Percentiles rank a stretch among this genome's conserved stretches.
Evolutionary conservation across 2,329 filamentous ascomycete genomes (phyloP).

Genomic region (Huntiella omanensis): DNA sequence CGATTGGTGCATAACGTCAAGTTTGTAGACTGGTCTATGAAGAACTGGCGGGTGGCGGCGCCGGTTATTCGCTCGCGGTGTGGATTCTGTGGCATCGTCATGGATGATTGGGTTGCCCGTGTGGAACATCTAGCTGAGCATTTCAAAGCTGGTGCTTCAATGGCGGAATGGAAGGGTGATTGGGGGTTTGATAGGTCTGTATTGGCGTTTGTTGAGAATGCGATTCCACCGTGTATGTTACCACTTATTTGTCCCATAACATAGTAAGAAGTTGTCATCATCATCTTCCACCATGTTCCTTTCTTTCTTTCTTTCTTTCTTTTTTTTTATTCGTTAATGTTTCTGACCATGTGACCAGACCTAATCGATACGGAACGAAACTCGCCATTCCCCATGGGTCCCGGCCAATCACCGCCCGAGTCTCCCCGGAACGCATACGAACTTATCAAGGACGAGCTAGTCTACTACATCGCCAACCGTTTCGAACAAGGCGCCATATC

Average conservation of each 20-base stretch:
- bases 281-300: not conserved
- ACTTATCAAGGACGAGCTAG: slow-evolving; percentile 37
- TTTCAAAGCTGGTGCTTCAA: slow-evolving; percentile 46
- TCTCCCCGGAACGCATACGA: slow-evolving; percentile 41
- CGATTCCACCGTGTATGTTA: slow-evolving; percentile 44
- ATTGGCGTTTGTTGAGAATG: slow-evolving; percentile 45
- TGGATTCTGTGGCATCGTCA: slow-evolving; percentile 44
- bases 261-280: not conserved
- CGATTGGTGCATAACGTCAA: slow-evolving; percentile 44
- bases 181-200: slow-evolving; percentile 47
- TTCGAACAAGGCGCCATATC: slow-evolving; percentile 21
- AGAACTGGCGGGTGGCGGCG: slow-evolving; percentile 39
- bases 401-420: slow-evolving; percentile 24
- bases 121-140: slow-evolving; percentile 48
- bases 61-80: slow-evolving; percentile 44
- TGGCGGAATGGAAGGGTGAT: slow-evolving; percentile 52
- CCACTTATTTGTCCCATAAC: slow-evolving; percentile 19
- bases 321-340: not conserved
- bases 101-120: slow-evolving; percentile 42
- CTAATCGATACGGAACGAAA: slow-evolving; percentile 45
- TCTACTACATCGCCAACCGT: slow-evolving; percentile 30
- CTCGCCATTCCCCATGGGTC: slow-evolving; percentile 33
- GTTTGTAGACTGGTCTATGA: slow-evolving; percentile 44
- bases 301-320: not conserved
- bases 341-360: slow-evolving; percentile 22